Percentiles rank a stretch among this genome's conserved stretches.
phyloP scores from a whole-genome alignment of 148 eudicot species.

The Vaccinium vitisidaea region DNA sequence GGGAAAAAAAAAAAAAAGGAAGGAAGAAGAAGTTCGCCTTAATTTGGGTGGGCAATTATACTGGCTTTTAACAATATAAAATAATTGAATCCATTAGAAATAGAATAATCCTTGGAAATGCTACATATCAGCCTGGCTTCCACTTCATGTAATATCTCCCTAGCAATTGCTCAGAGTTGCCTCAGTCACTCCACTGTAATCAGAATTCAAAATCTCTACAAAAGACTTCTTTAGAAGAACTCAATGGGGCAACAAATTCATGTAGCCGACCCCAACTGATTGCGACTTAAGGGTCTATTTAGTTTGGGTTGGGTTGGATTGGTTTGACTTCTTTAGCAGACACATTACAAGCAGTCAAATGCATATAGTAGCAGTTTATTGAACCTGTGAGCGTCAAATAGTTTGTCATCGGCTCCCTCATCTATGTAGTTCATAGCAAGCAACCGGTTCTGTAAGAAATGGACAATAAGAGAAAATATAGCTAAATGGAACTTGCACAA shows the following conservation, averaged over 20 bases:
- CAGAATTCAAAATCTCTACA: background rate
- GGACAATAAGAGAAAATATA: background rate
- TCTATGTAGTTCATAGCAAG: constrained; percentile 98
- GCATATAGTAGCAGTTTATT: constrained; percentile 10
- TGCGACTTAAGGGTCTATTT: background rate
- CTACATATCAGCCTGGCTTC: background rate
- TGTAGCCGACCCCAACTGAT: background rate
- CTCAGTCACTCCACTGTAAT: background rate
- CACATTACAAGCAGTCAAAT: background rate
- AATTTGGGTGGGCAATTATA: background rate
- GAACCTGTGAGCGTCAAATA: constrained; percentile 92
- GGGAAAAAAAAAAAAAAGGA: background rate
- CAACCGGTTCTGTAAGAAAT: constrained; percentile 78
- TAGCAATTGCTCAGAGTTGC: background rate
- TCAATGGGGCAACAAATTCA: background rate
- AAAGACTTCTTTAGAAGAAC: background rate
- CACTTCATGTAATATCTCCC: background rate
- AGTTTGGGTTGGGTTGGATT: no score
- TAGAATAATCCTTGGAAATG: background rate
- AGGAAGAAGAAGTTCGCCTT: background rate
- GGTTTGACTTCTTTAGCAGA: background rate
- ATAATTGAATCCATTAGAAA: background rate
- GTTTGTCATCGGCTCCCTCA: constrained; percentile 87
- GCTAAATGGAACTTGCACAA: background rate
- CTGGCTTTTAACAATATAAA: background rate